phyloP scores from a whole-genome alignment of 768 basidiomycete species.

The Serendipita sp. region DNA sequence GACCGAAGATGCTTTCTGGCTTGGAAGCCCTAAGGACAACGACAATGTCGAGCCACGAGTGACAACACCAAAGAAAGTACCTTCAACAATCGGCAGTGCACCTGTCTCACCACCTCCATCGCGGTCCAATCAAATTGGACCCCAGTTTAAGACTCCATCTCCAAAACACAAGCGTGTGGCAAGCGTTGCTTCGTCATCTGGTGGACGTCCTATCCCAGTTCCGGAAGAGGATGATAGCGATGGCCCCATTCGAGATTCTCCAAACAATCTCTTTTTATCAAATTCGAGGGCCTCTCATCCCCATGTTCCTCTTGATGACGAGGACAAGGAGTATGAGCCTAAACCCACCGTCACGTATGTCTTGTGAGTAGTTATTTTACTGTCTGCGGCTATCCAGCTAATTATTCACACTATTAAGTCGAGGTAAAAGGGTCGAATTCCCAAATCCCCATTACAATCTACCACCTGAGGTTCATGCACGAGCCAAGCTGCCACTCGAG shows the following conservation, averaged over 20 bases:
- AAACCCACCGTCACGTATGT: conserved; percentile 53
- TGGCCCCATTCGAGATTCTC: conserved; percentile 38
- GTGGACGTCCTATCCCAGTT: background rate
- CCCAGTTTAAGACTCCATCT: conserved; percentile 8
- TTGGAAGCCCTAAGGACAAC: background rate
- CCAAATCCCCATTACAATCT: conserved; percentile 48
- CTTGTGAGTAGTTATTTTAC: conserved; percentile 35
- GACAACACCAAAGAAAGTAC: background rate
- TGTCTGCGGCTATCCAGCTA: background rate
- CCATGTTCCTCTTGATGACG: conserved; percentile 22
- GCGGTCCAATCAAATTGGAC: conserved; percentile 19
- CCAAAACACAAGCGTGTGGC: background rate
- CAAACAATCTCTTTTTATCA: conserved; percentile 54
- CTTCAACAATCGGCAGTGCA: conserved; percentile 18
- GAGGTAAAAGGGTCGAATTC: conserved; percentile 45
- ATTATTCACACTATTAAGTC: conserved; percentile 28
- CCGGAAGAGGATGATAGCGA: background rate
- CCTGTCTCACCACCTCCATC: conserved; percentile 57
- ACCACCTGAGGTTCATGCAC: conserved; percentile 29
- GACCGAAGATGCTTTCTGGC: conserved; percentile 7
- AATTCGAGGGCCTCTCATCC: conserved; percentile 22
- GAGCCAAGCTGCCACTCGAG: conserved; percentile 38
- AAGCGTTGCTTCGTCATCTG: background rate
- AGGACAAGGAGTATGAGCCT: conserved; percentile 29
- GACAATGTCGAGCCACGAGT: background rate